Evolutionary conservation across 345 rosid genomes (phyloP), one percentile per base, ranked within the genome.

Genomic region (Garcia nutans): DNA sequence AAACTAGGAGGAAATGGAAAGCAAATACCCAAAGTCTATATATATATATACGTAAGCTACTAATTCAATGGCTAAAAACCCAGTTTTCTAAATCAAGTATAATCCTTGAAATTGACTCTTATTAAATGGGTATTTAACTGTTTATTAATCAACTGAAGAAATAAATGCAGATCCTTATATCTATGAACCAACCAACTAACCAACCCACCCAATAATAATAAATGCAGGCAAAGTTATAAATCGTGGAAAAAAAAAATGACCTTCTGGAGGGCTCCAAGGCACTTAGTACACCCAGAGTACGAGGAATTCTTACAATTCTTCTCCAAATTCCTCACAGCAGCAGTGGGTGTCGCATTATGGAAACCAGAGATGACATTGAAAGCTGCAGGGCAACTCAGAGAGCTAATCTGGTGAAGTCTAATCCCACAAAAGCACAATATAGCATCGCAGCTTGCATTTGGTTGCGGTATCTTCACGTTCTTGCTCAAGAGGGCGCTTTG

Each of bases 201-300:
- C 58, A 26, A 52, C 62, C 33, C 9, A 70, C 72, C 59, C 59
- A 65, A 37, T 37, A 78, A 70, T 79, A 77, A 65, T 78, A 68
- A 81, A 80, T 75, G 82, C 78, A 76, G 72, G 41, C 33, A 10
- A 5, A 37, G 6, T 3, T 3, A 37, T 37, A 37, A 13, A 1
- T 44, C 17, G 16, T 37, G 31, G 31, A 54, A 71, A 47, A 76
- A 54, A 71, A 47, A 76, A 60, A 41, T 68, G 24, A 92, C 99
- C 97, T 89, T 93, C 88, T 92, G 94, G 78, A 96, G 98, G 17
- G 98, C 93, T 1, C 94, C 93, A 37, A 96, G 96, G 82, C 99
- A 96, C 80, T 83, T 93, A 73, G 97, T 92, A 86, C 99, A 96
- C 4, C 99, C 99, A 62, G 96, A 78, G 78, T 96, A 92, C 57